Percentiles rank a stretch among this genome's conserved stretches.
Conservation (phyloP, 2,329 filamentous ascomycete species). For the Pseudogymnoascus sp. region DNA sequence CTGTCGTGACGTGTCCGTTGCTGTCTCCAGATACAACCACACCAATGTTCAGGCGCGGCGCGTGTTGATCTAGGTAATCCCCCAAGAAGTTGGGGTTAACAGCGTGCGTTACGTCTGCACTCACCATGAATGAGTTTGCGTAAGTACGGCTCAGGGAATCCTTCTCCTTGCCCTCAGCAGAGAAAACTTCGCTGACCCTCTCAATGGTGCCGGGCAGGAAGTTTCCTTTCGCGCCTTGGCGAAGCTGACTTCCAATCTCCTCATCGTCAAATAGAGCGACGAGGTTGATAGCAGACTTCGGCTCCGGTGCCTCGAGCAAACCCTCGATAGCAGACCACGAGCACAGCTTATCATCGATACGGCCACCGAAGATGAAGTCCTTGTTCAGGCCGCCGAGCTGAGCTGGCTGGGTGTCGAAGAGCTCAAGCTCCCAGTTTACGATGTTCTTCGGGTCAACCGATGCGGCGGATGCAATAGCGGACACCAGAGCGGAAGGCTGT, state of each 20-base stretch:
- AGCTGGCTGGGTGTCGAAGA: slow-evolving; percentile 85
- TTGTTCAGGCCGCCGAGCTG: slow-evolving; percentile 76
- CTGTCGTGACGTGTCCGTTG: slow-evolving; percentile 95
- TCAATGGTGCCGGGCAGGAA: slow-evolving; percentile 77
- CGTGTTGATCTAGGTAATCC: slow-evolving; percentile 77
- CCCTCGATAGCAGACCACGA: slow-evolving; percentile 85
- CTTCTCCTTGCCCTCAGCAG: slow-evolving; percentile 29
- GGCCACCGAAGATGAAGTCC: slow-evolving; percentile 90
- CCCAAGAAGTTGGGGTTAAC: slow-evolving; percentile 89
- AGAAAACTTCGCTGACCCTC: slow-evolving; percentile 67
- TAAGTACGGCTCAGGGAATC: slow-evolving; percentile 65
- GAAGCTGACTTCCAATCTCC: slow-evolving; percentile 84
- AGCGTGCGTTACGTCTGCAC: slow-evolving; percentile 87
- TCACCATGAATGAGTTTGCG: slow-evolving; percentile 86
- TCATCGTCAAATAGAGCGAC: slow-evolving; percentile 96
- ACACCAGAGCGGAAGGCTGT: slow-evolving; percentile 79
- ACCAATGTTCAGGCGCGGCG: slow-evolving; percentile 82
- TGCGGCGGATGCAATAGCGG: slow-evolving; percentile 73
- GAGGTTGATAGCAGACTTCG: slow-evolving; percentile 70
- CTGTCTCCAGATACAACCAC: slow-evolving; percentile 72
- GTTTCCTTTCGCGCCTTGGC: slow-evolving; percentile 84
- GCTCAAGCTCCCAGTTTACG: slow-evolving; percentile 93
- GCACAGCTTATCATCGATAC: slow-evolving; percentile 97
- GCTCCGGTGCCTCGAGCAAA: slow-evolving; percentile 53
- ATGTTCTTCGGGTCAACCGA: slow-evolving; percentile 70